Evolutionary conservation across 345 rosid genomes (phyloP).

Genomic region (Gossypioides kirkii): DNA sequence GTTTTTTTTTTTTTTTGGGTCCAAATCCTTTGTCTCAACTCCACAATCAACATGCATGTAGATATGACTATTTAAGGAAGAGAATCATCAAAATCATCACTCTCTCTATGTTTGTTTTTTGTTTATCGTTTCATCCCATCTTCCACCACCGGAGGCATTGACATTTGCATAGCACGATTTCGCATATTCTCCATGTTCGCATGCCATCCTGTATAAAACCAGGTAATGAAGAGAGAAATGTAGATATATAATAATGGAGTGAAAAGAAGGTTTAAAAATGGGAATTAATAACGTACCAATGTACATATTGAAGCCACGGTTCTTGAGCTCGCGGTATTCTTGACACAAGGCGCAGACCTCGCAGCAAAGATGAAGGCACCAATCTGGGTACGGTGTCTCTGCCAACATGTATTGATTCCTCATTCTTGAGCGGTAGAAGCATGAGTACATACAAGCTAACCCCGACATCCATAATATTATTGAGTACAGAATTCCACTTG

Average conservation of each 20-base stretch:
- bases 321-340: constrained; percentile 38
- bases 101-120: too few relatives aligned
- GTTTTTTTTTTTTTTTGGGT: not conserved
- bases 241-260: not conserved
- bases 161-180: not conserved
- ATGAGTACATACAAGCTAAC: constrained; percentile 13
- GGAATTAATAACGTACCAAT: constrained; percentile 13
- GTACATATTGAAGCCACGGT: constrained; percentile 36
- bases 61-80: too few relatives aligned
- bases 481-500: constrained; percentile 20
- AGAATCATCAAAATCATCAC: not conserved
- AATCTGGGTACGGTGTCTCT: constrained; percentile 24
- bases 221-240: not conserved
- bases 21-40: not conserved
- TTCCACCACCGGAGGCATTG: constrained; percentile 17
- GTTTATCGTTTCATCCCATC: constrained; percentile 12
- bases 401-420: constrained; percentile 25
- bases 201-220: constrained; percentile 19
- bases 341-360: constrained; percentile 34
- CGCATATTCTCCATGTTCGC: constrained; percentile 15
- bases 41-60: too few relatives aligned
- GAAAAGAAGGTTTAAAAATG: not conserved
- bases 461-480: not conserved
- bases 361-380: constrained; percentile 28
- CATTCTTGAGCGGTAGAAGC: constrained; percentile 16